Evolutionary conservation across 768 basidiomycete genomes (phyloP), one percentile per base, ranked within the genome.

Genomic region (Trametes punicea): DNA sequence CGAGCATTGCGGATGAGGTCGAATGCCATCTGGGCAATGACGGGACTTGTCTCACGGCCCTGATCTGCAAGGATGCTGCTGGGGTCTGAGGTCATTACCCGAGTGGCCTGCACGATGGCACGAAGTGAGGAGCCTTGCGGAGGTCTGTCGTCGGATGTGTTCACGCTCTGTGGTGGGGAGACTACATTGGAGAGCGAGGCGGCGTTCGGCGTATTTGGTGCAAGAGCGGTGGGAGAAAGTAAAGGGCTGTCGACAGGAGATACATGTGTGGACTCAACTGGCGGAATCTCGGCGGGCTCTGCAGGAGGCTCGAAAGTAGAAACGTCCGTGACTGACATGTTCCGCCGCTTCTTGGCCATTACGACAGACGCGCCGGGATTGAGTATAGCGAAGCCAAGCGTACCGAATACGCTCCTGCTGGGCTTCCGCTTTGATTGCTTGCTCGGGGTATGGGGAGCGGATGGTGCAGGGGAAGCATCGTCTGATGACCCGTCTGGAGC

Each of bases 31-130:
- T 70, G 69, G 1, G 80, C 77, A 33, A 93, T 75, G n/a, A 88
- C 72, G 0, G 77, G 73, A 7, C 80, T 75, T 0, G 85, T 83
- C 9, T 87, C 88, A 3, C 69, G 73, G 0, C 87, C 89, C 55
- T 83, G 79, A 67, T 92, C 87, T 0, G 80, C 78, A 9, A 93
- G 78, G 53, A 93, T 81, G 61, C 88, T 90, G 11, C 79, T 74
- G 0, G 90, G 80, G 62, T 89, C 89, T 2, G 82, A 77, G 0
- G 88, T 88, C 90, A 93, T 92, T n/a, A 93, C 86, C 3, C 91
- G 82, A 1, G 87, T 93, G 1, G 91, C 90, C 51, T 92, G 85
- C 16, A 81, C 80, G 51, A 93, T 90, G 1, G 91, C 91, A 6
- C 82, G 81, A 2, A 93, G 67, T 0, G 88, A 80, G 0, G 84